These are phyloP conservation scores for Plantago lanceolata DNA, from an alignment of 305 asterid species.

Conservation along the genomic window DNA sequence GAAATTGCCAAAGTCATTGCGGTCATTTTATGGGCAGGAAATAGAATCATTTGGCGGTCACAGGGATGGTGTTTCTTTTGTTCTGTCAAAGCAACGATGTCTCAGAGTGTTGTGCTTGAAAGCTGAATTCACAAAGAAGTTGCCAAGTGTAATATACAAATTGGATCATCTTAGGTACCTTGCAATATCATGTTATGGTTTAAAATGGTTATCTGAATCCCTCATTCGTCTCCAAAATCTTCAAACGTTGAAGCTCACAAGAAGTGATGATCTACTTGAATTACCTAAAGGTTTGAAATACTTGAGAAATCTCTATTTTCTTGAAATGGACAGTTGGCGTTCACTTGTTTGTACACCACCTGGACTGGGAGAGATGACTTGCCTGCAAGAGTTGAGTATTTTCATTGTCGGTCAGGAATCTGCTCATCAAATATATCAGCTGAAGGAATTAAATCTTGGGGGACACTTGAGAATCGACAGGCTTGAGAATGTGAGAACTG, in stretches of 20 bases:
- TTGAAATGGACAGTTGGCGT: not conserved
- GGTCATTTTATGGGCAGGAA: not conserved
- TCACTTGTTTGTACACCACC: conserved; percentile 31
- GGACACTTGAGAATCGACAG: conserved; percentile 17
- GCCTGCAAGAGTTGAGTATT: conserved; percentile 20
- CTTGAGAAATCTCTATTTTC: conserved; percentile 29
- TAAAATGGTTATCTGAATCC: not conserved
- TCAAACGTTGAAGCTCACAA: conserved; percentile 22
- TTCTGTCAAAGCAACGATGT: conserved; percentile 22
- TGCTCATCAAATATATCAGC: conserved; percentile 15
- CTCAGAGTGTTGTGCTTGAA: not conserved
- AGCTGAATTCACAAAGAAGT: not conserved
- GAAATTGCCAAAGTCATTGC: not conserved
- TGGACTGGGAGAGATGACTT: conserved; percentile 18
- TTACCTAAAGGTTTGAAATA: conserved; percentile 27
- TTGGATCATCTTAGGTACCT: conserved; percentile 16
- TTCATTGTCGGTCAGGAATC: conserved; percentile 29
- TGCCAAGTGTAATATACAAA: not conserved
- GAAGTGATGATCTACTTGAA: not conserved
- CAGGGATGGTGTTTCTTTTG: not conserved
- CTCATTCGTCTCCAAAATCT: conserved; percentile 19
- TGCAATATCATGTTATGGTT: not conserved
- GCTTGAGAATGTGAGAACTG: conserved; percentile 16
- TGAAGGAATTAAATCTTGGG: conserved; percentile 24
- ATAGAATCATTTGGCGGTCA: not conserved